phyloP scores from a whole-genome alignment of 2,329 filamentous ascomycete genomes.

The Scorias spongiosa region DNA sequence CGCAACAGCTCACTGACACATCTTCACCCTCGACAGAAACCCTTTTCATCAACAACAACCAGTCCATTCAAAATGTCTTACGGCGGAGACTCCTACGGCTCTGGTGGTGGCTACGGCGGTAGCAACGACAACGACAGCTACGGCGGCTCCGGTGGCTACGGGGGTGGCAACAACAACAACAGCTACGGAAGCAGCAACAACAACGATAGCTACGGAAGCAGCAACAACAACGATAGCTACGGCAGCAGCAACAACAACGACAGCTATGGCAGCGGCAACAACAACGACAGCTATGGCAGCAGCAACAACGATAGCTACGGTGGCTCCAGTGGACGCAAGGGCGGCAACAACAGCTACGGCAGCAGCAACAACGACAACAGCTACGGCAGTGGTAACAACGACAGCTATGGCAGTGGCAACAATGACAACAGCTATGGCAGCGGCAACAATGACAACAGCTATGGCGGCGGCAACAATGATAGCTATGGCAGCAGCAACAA shows the following conservation, averaged over 20 bases:
- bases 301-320: conserved; percentile 2
- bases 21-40: not conserved
- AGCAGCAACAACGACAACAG: conserved; percentile 3
- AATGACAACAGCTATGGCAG: conserved; percentile 1
- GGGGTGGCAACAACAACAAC: conserved; percentile 1
- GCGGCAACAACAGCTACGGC: conserved; percentile 2
- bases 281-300: conserved; percentile 2
- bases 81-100: conserved; percentile 14
- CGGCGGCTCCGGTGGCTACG: conserved; percentile 2
- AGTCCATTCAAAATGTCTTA: conserved; percentile 16
- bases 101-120: not conserved
- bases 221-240: conserved; percentile 1
- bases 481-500: conserved; percentile 5
- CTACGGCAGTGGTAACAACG: conserved; percentile 7
- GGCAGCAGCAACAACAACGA: conserved; percentile 4
- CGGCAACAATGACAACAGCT: conserved; percentile 4
- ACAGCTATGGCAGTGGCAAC: conserved; percentile 8
- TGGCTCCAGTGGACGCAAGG: conserved; percentile 1
- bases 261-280: conserved; percentile 6
- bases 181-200: conserved; percentile 1
- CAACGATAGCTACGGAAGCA: conserved; percentile 1
- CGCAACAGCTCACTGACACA: not conserved
- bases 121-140: conserved; percentile 1
- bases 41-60: not conserved
- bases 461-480: conserved; percentile 9